Base-by-base conservation (phyloP, 2,329 filamentous ascomycete genomes). In the Lachnellula cervina region DNA sequence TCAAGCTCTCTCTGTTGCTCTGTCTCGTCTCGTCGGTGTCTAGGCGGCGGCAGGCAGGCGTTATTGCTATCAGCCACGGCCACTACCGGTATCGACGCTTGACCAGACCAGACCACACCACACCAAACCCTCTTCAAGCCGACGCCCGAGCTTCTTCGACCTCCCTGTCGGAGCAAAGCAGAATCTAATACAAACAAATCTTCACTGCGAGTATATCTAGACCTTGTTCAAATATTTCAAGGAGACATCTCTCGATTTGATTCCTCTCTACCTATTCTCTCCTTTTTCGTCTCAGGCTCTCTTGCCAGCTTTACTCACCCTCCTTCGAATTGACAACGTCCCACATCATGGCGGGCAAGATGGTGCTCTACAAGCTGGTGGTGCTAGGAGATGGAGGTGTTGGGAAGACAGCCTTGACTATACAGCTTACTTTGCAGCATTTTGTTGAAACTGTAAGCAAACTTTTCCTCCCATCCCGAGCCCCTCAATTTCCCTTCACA, bases 341-440 rank as follows among this genome's bases (percentile, higher is more conserved):
- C 54, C 49, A 51, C 56, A 62, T 59, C 52, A 94, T 94, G 90
- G 86, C 89, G 76, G 89, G 89, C 70, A 92, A 93, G 80, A 95
- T 95, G 90, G 92, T 91, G 71, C 77, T 96, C 73, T 95, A 96
- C 80, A 96, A 96, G 77, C 77, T 96, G 81, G 91, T 96, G 83
- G 91, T 96, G 76, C 79, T 96, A 62, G 92, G 91, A 67, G 91
- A 96, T 72, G 91, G 91, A 76, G 91, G 91, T 75, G 91, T 96
- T 60, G 91, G 91, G 66, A 96, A 96, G 76, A 96, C 91, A 51
- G 91, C 91, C 68, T 79, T 96, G 71, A 96, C 91, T 56, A 96
- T 96, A 71, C 91, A 99, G 85, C 81, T 99, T 68, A 97, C 94
- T 73, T 77, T 97, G 70, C 95, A 97, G 75, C 94, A 99, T 75